Percentiles rank a stretch among this genome's conserved stretches.
Evolutionary conservation across 345 rosid genomes (phyloP).

Genomic region (Euphorbia peplus): DNA sequence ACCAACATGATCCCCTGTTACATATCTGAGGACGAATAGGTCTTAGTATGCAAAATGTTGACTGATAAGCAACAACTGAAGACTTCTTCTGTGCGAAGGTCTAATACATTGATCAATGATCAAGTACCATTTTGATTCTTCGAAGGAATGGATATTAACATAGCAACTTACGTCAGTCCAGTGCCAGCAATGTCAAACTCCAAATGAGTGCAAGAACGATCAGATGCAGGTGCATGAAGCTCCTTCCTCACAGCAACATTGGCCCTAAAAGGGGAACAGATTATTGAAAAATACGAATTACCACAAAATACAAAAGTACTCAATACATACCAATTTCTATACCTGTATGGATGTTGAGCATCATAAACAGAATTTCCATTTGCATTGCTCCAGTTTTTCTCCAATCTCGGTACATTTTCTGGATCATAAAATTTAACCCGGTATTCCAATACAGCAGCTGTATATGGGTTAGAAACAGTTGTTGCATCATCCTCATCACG

Average conservation of each 20-base stretch:
- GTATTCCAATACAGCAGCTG: constrained; percentile 89
- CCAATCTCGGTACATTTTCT: constrained; percentile 39
- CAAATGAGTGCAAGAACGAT: constrained; percentile 96
- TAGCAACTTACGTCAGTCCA: constrained; percentile 69
- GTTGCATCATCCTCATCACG: constrained; percentile 75
- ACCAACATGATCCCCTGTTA: constrained; percentile 97
- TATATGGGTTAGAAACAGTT: constrained; percentile 75
- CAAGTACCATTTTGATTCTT: background rate
- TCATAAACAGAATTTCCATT: constrained; percentile 77
- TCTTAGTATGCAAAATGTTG: background rate
- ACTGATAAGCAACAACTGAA: background rate
- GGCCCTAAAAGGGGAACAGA: constrained; percentile 45
- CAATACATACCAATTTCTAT: background rate
- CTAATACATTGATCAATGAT: background rate
- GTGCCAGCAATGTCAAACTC: constrained; percentile 92
- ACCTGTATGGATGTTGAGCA: constrained; percentile 98
- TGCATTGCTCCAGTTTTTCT: constrained; percentile 54
- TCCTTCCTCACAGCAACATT: constrained; percentile 84
- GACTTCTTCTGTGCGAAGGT: background rate
- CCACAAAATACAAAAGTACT: constrained; percentile 4
- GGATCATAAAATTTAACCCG: constrained; percentile 66
- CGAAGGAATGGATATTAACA: background rate
- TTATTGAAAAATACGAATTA: background rate
- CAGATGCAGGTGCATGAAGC: constrained; percentile 89
- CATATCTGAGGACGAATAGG: constrained; percentile 83